Percentiles rank a stretch among this genome's conserved stretches.
phyloP scores from a whole-genome alignment of 169 alveolate species.

The Babesia ovata region DNA sequence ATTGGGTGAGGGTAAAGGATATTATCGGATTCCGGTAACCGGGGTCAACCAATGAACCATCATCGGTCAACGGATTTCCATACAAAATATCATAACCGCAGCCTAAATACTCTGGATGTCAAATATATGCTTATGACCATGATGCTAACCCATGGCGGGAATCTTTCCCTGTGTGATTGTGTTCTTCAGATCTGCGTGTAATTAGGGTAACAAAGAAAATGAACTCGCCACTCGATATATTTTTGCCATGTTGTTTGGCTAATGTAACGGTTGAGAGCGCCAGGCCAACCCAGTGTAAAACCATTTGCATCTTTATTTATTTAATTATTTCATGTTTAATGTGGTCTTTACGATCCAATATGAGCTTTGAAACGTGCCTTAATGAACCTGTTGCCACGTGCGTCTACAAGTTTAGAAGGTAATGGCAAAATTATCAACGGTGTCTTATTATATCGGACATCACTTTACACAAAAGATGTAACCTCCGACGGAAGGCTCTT shows the following conservation, averaged over 20 bases:
- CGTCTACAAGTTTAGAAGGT: not conserved
- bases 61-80: slow-evolving; percentile 85
- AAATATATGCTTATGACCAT: not conserved
- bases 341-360: not conserved
- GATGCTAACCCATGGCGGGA: slow-evolving; percentile 62
- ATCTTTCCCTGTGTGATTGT: slow-evolving; percentile 40
- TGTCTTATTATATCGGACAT: not conserved
- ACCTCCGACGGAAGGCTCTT: slow-evolving; percentile 1
- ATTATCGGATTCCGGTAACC: slow-evolving; percentile 83
- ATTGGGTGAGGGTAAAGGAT: slow-evolving; percentile 48
- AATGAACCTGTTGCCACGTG: slow-evolving; percentile 17
- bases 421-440: too few species aligned
- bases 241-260: not conserved
- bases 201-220: not conserved
- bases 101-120: slow-evolving; percentile 74
- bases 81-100: slow-evolving; percentile 81
- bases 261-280: slow-evolving; percentile 2
- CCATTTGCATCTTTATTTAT: not conserved
- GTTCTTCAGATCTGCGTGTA: slow-evolving; percentile 12
- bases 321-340: not conserved
- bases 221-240: slow-evolving; percentile 2
- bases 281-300: not conserved
- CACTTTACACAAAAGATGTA: slow-evolving; percentile 20
- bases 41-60: slow-evolving; percentile 79
- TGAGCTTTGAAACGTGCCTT: not conserved